Conservation (phyloP, 2,329 filamentous ascomycete species). For the Curvularia hawaiiensis region DNA sequence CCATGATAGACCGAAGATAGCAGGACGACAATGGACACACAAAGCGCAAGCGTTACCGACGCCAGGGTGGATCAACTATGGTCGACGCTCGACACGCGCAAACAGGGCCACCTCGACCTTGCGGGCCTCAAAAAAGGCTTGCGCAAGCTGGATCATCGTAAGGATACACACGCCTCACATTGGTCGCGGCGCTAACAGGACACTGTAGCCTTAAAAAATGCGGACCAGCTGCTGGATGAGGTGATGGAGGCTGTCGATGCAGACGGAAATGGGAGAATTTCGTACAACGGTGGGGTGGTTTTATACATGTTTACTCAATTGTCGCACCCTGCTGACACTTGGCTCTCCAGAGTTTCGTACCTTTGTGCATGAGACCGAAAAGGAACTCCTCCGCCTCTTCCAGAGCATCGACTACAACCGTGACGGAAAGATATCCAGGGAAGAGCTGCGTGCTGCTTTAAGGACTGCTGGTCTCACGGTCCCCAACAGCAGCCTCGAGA, state of each 20-base stretch:
- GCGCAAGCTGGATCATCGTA: slow-evolving; percentile 89
- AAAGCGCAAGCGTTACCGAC: slow-evolving; percentile 79
- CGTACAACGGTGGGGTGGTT: slow-evolving; percentile 73
- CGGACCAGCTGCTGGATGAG: slow-evolving; percentile 79
- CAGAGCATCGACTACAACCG: slow-evolving; percentile 82
- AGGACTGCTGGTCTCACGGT: slow-evolving; percentile 77
- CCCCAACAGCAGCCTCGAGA: slow-evolving; percentile 74
- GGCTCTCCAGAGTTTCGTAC: slow-evolving; percentile 74
- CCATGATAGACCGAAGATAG: slow-evolving; percentile 49
- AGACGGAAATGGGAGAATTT: slow-evolving; percentile 86
- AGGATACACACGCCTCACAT: slow-evolving; percentile 40
- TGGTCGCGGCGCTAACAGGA: slow-evolving; percentile 28
- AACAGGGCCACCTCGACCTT: slow-evolving; percentile 80
- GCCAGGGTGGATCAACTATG: slow-evolving; percentile 83
- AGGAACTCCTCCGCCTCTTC: slow-evolving; percentile 81
- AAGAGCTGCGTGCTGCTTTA: slow-evolving; percentile 82
- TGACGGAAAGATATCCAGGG: slow-evolving; percentile 84
- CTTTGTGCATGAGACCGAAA: slow-evolving; percentile 88
- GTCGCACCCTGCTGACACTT: slow-evolving; percentile 21
- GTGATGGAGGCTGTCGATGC: slow-evolving; percentile 84
- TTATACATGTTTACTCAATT: background rate
- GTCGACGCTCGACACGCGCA: slow-evolving; percentile 77
- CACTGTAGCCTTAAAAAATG: slow-evolving; percentile 78
- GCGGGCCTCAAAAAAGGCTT: slow-evolving; percentile 84
- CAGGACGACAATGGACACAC: slow-evolving; percentile 66